Base-by-base conservation (phyloP, 169 alveolate species). In the Eimeria zaria region DNA sequence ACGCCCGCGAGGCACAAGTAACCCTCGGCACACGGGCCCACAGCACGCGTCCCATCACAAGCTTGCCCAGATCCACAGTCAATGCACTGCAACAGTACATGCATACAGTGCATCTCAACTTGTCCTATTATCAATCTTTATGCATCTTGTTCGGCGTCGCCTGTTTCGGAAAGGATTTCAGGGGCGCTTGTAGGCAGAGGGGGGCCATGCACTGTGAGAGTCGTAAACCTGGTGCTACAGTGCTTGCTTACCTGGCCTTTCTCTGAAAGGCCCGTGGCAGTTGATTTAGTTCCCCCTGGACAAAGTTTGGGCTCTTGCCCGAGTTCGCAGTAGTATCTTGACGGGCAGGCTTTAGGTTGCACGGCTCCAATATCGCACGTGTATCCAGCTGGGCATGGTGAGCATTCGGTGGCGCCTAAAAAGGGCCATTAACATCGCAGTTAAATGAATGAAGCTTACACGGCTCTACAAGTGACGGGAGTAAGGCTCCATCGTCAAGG, bases 301-400 rank as follows among this genome's bases (percentile, higher is more conserved):
- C 96, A 85, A 36, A 27, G 78, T 18, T 53, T 36, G 0, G 92
- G 92, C 60, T 58, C 14, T 11, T 60, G 55, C 30, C 92, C 92
- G 24, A 58, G 80, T 30, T 85, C 80, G 51, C 92, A 91, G 55
- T 91, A 76, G 71, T 60, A 41, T 36, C 91, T 76, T 22, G 96
- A 71, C 2, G 96, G 91, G n/a, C 96, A 91, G n/a, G 67, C 33
- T n/a, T 55, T 46, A 27, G 90, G 88, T 9, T 39, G 74, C 48
- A 48, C 53, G 24, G 97, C 83, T 53, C 95, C 97, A 27, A 51
- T 91, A 0, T 51, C 74, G 44, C 97, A 95, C 11, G 62, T 71
- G 76, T 85, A 73, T 44, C 95, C 97, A 16, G 90, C 95, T n/a
- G 97, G 97, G 51, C 97, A 95, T 55, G 76, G 80, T 24, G 58